These are phyloP conservation scores for Elasticomyces elasticus DNA, from an alignment of 495 filamentous ascomycete species.

Conservation along the genomic window DNA sequence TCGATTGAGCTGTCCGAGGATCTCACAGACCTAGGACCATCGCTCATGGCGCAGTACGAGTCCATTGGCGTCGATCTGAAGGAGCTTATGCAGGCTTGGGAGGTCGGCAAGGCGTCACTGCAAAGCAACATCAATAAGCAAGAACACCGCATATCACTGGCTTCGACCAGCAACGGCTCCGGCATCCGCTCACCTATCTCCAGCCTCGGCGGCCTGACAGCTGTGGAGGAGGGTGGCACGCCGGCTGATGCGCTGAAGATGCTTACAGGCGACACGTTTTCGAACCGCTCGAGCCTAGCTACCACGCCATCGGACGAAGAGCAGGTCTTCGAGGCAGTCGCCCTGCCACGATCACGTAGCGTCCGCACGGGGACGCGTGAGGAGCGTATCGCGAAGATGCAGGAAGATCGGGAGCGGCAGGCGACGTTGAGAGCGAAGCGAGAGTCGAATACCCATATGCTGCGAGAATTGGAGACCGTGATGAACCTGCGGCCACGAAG, in stretches of 20 bases:
- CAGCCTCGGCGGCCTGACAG: slow-evolving; percentile 74
- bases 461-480: slow-evolving; percentile 81
- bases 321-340: slow-evolving; percentile 75
- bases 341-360: slow-evolving; percentile 55
- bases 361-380: slow-evolving; percentile 60
- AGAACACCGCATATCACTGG: slow-evolving; percentile 56
- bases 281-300: slow-evolving; percentile 36
- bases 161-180: slow-evolving; percentile 39
- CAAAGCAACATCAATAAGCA: slow-evolving; percentile 63
- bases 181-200: slow-evolving; percentile 63
- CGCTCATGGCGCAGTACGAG: slow-evolving; percentile 81
- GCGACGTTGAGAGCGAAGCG: slow-evolving; percentile 56
- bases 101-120: slow-evolving; percentile 67
- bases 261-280: slow-evolving; percentile 42
- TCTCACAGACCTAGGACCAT: slow-evolving; percentile 59
- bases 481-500: slow-evolving; percentile 71
- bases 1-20: slow-evolving; percentile 65
- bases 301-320: slow-evolving; percentile 51
- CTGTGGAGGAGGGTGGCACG: slow-evolving; percentile 64
- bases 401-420: slow-evolving; percentile 68
- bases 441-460: slow-evolving; percentile 77
- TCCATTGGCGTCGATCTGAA: slow-evolving; percentile 82
- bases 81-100: slow-evolving; percentile 81
- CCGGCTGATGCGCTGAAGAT: slow-evolving; percentile 66
- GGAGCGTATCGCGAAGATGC: slow-evolving; percentile 79